Evolutionary conservation across 192 early-diverging fungal genomes (phyloP).

Genomic region (Mortierella hygrophila): DNA sequence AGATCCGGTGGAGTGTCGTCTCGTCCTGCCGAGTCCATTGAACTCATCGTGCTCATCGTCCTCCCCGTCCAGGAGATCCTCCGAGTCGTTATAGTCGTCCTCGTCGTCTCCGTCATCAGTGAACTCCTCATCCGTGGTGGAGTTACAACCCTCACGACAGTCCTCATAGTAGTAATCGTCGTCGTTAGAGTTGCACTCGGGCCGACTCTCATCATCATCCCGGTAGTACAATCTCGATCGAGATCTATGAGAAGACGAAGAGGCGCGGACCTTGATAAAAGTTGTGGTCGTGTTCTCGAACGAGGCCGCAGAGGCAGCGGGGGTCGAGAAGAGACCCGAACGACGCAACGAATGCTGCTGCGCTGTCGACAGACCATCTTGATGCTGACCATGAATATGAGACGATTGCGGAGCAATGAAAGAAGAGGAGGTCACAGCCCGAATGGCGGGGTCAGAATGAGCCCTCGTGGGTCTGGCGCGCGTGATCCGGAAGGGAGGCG

Average conservation of each 20-base stretch:
- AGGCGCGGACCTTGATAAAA: slow-evolving; percentile 38
- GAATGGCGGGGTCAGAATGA: slow-evolving; percentile 48
- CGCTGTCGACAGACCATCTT: not conserved
- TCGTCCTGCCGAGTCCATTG: slow-evolving; percentile 10
- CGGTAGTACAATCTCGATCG: not conserved
- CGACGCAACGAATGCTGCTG: slow-evolving; percentile 5
- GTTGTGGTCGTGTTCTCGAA: slow-evolving; percentile 35
- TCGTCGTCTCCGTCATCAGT: slow-evolving; percentile 12
- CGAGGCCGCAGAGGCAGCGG: slow-evolving; percentile 9
- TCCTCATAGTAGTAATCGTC: slow-evolving; percentile 25
- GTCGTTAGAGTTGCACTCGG: slow-evolving; percentile 17
- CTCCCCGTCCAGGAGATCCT: not conserved
- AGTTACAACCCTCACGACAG: slow-evolving; percentile 7
- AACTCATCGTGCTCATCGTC: slow-evolving; percentile 29
- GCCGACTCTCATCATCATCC: slow-evolving; percentile 14
- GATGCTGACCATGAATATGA: not conserved
- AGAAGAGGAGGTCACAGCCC: slow-evolving; percentile 20
- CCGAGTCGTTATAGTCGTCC: slow-evolving; percentile 7
- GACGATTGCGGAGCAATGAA: slow-evolving; percentile 33
- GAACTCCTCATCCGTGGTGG: not conserved
- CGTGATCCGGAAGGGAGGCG: slow-evolving; percentile 50
- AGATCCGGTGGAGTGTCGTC: not conserved
- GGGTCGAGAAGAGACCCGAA: slow-evolving; percentile 19
- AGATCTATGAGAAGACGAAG: not conserved
- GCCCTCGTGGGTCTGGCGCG: slow-evolving; percentile 44